These are phyloP conservation scores for Echites panduratus DNA, from an alignment of 257 asterid species.

Conservation along the genomic window DNA sequence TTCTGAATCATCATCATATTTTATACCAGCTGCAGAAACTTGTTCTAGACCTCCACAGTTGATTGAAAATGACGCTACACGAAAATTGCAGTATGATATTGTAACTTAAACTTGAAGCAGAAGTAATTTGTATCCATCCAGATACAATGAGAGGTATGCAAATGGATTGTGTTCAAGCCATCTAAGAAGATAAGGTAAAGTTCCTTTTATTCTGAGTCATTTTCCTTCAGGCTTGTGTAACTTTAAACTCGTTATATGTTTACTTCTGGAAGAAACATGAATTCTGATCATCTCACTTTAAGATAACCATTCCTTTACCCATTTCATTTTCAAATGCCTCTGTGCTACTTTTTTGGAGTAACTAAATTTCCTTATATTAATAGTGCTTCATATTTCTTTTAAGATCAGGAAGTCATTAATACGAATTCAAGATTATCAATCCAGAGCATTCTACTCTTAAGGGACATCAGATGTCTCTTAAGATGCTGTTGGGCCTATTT, in stretches of 20 bases:
- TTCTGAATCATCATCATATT: conserved; percentile 44
- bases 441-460: too few species aligned
- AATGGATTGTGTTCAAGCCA: background rate
- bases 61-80: conserved; percentile 47
- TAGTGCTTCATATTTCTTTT: too few species aligned
- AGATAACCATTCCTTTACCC: background rate
- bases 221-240: background rate
- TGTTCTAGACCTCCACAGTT: conserved; percentile 54
- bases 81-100: background rate
- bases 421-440: too few species aligned
- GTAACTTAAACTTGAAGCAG: background rate
- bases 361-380: background rate
- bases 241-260: too few species aligned
- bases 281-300: background rate
- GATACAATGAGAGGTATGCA: background rate
- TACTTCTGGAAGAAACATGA: background rate
- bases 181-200: background rate
- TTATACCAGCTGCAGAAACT: conserved; percentile 27
- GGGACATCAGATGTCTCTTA: background rate
- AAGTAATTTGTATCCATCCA: background rate
- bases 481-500: background rate
- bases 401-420: too few species aligned
- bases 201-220: background rate
- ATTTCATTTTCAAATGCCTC: background rate
- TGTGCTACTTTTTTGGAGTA: background rate